Percentiles rank a stretch among this genome's conserved stretches.
Conservation (phyloP, 495 filamentous ascomycete genomes). For the Aspergillus homomorphus region DNA sequence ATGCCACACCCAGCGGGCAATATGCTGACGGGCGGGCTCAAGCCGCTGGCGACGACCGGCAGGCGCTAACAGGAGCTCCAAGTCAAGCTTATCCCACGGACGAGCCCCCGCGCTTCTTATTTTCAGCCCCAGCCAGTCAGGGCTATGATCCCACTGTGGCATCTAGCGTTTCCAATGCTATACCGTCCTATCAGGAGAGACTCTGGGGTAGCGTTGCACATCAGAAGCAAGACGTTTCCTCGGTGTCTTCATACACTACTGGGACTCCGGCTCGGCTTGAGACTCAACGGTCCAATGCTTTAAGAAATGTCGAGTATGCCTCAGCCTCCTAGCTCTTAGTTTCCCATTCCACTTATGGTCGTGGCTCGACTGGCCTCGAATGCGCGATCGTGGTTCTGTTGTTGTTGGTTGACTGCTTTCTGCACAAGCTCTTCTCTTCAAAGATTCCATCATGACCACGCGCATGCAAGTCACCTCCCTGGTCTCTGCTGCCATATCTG, state of each 20-base stretch:
- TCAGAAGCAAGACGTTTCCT: slow-evolving; percentile 26
- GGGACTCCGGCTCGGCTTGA: slow-evolving; percentile 19
- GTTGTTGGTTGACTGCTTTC: neutral
- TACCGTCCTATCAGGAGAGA: slow-evolving; percentile 19
- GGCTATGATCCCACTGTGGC: slow-evolving; percentile 21
- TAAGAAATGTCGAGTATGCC: slow-evolving; percentile 19
- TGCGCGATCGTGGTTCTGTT: neutral
- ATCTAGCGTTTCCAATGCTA: slow-evolving; percentile 15
- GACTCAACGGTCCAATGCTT: slow-evolving; percentile 24
- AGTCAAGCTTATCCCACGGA: slow-evolving; percentile 10
- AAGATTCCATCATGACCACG: neutral
- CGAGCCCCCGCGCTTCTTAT: slow-evolving; percentile 24
- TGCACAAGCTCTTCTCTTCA: neutral
- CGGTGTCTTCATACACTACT: slow-evolving; percentile 24
- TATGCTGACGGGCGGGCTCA: slow-evolving; percentile 12
- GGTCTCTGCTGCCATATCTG: neutral
- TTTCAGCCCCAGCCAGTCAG: slow-evolving; percentile 20
- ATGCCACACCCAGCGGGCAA: slow-evolving; percentile 13
- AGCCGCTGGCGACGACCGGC: slow-evolving; percentile 12
- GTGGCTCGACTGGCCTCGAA: slow-evolving; percentile 22
- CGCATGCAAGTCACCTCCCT: neutral
- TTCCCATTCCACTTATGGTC: slow-evolving; percentile 19
- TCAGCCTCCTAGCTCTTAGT: slow-evolving; percentile 17
- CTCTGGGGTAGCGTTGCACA: slow-evolving; percentile 21
- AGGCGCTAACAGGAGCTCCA: slow-evolving; percentile 5